Evolutionary conservation across 345 rosid species (phyloP), one percentile per base, ranked within the genome.

Genomic region (Psidium friedrichsthalianum): DNA sequence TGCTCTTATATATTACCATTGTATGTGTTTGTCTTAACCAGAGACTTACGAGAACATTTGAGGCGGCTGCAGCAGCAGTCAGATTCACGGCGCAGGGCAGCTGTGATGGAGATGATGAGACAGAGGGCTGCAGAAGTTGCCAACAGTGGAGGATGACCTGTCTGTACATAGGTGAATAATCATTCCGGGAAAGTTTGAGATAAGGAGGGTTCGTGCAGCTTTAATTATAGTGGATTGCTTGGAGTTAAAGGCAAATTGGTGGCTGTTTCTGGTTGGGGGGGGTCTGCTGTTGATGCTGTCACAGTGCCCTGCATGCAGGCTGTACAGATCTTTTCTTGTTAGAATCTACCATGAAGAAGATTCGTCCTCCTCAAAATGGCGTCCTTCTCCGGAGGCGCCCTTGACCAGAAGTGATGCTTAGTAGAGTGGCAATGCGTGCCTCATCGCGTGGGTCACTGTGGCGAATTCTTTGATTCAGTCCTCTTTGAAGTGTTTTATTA

Each of bases 31-130:
- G 54, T 90, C 42, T 57, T 27, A 86, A 51, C 12, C 98, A 98
- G 99, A 90, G 99, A 98, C 91, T 91, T 98, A 55, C 94, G 91
- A 92, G 99, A 96, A 83, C 99, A 96, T 94, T 57, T 95, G 90
- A 93, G 97, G 92, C 93, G 99, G 92, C 91, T 95, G 83, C 97
- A 94, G 89, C 99, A 98, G 90, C 99, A 98, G 91, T 92, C 99
- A 42, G 99, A 98, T 90, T 95, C 99, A 64, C 90, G 99, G 64
- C 94, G 99, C n/a, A 94, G 99, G 92, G 99, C 99, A 69, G 99
- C 99, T 21, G 99, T 98, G 64, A 98, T 94, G 98, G 99, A 98
- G 93, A 98, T 98, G 99, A 96, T 98, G 99, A 94, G 99, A 87
- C 99, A 96, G 90, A 94, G 99, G 93, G 95, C 98, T 86, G 99